Percentiles rank a stretch among this genome's conserved stretches.
phyloP scores from a whole-genome alignment of 352 stramenopile species.

The Globisporangium cederbergense region DNA sequence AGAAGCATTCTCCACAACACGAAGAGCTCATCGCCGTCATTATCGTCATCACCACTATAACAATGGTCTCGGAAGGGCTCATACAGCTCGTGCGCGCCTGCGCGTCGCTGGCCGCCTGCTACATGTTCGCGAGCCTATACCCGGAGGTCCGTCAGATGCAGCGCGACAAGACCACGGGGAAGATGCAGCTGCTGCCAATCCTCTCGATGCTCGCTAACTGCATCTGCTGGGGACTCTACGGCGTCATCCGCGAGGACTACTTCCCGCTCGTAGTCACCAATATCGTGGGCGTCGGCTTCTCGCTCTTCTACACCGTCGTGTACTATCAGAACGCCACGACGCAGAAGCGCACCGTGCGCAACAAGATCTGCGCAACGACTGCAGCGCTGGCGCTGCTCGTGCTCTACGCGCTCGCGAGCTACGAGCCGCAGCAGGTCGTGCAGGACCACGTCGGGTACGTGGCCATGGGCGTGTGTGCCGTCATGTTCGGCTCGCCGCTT shows the following conservation, averaged over 20 bases:
- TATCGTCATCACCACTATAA: neutral
- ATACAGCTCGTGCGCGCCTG: slow-evolving; percentile 34
- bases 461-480: slow-evolving; percentile 42
- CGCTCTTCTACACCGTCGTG: slow-evolving; percentile 41
- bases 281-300: slow-evolving; percentile 36
- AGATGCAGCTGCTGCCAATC: slow-evolving; percentile 31
- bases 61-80: slow-evolving; percentile 22
- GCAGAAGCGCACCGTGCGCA: slow-evolving; percentile 13
- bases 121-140: slow-evolving; percentile 45
- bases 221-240: slow-evolving; percentile 52
- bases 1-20: neutral
- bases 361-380: slow-evolving; percentile 25
- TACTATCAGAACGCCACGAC: slow-evolving; percentile 30
- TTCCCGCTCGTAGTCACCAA: slow-evolving; percentile 58
- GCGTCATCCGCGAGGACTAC: slow-evolving; percentile 40
- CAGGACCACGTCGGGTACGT: slow-evolving; percentile 48
- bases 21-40: neutral
- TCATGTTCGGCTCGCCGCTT: slow-evolving; percentile 69
- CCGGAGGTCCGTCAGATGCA: slow-evolving; percentile 37
- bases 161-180: slow-evolving; percentile 17
- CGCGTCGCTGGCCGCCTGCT: slow-evolving; percentile 39
- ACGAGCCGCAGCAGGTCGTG: slow-evolving; percentile 22
- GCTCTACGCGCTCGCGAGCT: slow-evolving; percentile 32
- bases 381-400: slow-evolving; percentile 30
- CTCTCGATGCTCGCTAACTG: slow-evolving; percentile 68